Percentiles rank a stretch among this genome's conserved stretches.
Conservation (phyloP, 164 flowering plant species). For the Berberis thunbergii region DNA sequence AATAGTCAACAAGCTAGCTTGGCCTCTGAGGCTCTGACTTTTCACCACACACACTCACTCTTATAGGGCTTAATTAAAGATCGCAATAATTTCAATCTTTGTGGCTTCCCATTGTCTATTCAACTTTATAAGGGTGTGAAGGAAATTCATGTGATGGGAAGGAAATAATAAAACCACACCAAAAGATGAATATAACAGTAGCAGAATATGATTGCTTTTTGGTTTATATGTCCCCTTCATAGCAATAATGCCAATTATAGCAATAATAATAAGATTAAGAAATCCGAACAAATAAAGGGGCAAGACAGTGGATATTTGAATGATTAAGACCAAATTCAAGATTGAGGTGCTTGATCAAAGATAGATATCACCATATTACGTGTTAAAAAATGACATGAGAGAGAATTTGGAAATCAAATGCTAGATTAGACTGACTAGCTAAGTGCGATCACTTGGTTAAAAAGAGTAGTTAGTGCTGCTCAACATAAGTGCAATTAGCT, state of each 20-base stretch:
- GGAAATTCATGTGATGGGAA: constrained; percentile 3
- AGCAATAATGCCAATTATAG: constrained; percentile 34
- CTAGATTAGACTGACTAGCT: no score
- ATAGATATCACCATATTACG: neutral
- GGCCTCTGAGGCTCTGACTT: no score
- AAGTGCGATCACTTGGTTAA: no score
- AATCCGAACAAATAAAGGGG: constrained; percentile 25
- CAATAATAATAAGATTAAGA: constrained; percentile 30
- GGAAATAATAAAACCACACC: constrained; percentile 9
- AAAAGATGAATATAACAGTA: constrained; percentile 1
- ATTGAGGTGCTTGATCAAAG: neutral
- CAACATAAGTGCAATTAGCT: no score
- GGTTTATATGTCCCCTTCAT: constrained; percentile 46
- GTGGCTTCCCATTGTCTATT: neutral
- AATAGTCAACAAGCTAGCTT: no score
- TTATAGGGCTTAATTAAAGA: no score
- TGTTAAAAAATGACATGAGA: neutral
- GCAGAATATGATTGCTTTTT: constrained; percentile 27
- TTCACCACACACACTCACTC: no score
- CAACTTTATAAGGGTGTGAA: constrained; percentile 1
- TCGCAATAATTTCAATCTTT: no score
- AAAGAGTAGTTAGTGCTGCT: no score
- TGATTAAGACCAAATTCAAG: constrained; percentile 19
- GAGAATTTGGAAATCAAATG: neutral
- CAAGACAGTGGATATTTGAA: constrained; percentile 25